A percentile compares a stretch with the other conserved stretches of the same genome.
Evolutionary conservation across 345 rosid genomes (phyloP).

Genomic region (Eucalyptus cladocalyx): DNA sequence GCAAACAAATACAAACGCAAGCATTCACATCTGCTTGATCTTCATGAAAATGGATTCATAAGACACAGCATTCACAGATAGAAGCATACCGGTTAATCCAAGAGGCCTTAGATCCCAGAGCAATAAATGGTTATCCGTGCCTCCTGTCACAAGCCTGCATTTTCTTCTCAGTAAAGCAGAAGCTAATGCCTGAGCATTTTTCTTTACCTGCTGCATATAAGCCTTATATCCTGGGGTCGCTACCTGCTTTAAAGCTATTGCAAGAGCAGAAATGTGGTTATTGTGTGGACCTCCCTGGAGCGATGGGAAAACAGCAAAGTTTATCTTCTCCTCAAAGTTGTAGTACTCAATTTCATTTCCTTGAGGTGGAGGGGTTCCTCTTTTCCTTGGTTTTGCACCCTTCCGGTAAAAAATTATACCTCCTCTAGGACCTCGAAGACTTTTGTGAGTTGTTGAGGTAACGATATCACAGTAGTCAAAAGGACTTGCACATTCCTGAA

Average conservation of each 20-base stretch:
- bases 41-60: not conserved
- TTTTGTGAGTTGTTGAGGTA: constrained; percentile 91
- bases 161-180: constrained; percentile 53
- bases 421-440: constrained; percentile 91
- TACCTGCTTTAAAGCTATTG: constrained; percentile 61
- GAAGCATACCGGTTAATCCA: constrained; percentile 56
- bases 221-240: constrained; percentile 64
- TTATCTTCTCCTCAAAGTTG: constrained; percentile 85
- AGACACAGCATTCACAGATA: not conserved
- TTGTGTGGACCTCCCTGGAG: constrained; percentile 95
- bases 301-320: constrained; percentile 82
- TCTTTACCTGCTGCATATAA: constrained; percentile 86
- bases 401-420: constrained; percentile 79
- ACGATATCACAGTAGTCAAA: constrained; percentile 85
- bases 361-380: constrained; percentile 34
- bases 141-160: constrained; percentile 79
- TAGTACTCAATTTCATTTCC: constrained; percentile 44
- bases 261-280: constrained; percentile 84
- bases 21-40: not conserved
- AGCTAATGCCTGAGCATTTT: constrained; percentile 75
- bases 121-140: constrained; percentile 85
- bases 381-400: constrained; percentile 62
- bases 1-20: not conserved
- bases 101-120: constrained; percentile 88
- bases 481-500: constrained; percentile 65